Base-by-base conservation (phyloP, 2,329 filamentous ascomycete genomes). In the Coniochaeta sp. region DNA sequence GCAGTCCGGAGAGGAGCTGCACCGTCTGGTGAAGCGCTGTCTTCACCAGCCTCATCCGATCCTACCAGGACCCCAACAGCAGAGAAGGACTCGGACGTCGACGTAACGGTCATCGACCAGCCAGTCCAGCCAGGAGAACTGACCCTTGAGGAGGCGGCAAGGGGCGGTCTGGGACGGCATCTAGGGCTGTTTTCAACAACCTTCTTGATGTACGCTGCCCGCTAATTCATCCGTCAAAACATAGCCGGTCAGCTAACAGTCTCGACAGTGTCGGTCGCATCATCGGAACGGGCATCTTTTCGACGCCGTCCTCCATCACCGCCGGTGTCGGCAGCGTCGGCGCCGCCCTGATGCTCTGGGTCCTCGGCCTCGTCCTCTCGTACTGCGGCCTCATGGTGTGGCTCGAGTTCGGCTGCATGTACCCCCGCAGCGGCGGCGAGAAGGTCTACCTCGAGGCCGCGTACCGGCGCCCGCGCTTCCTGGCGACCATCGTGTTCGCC, bases 381-480 rank as follows among this genome's bases (percentile, higher is more conserved):
- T 83, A 84, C 65, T 79, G 77, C 63, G 84, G 84, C 24, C 74
- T 87, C 14, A 81, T 79, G 59, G 83, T 88, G 4, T 87, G 82
- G 68, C 78, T 88, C 56, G 85, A 87, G 66, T 87, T 86, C 64
- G 85, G 84, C 26, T 76, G 84, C 4, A 83, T 82, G 4, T 85
- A 87, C 38, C 85, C 85, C 2, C 76, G 81, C 38, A 85, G 82
- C 16, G 85, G 85, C 16, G 85, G 85, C 22, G 84, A 87, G 63
- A 88, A 88, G 75, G 85, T 86, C 69, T 88, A 88, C 67, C 80
- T 88, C 55, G 85, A 88, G 66, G 77, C 81, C n/a, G 81, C 84
- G 17, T 87, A 86, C 71, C 77, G 77, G 2, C 79, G 75, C 24
- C 85, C 85, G 0, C 80, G 78, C 60, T 85, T 85, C 69, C 70